Base-by-base conservation (phyloP, 1,284 basidiomycete genomes). In the Ustilago shanxiensis region DNA sequence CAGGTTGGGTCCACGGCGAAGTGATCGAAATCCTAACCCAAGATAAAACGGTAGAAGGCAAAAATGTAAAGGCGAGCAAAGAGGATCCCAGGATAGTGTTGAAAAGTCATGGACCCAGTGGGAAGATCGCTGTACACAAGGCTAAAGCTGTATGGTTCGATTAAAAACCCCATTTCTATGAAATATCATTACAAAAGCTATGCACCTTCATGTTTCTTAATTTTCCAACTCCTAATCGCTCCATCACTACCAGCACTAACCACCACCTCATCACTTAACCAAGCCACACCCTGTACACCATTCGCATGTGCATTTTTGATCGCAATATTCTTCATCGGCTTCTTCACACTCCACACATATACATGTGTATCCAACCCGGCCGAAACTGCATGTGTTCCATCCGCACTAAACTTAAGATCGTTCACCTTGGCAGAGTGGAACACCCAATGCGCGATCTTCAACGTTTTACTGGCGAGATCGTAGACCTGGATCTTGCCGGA, bases 341-440 rank as follows among this genome's bases (percentile, higher is more conserved):
- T 92, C 65, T 89, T 89, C 41, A 94, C 90, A 78, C 91, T 92
- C 92, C 94, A 98, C 44, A 98, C 88, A 85, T 95, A 97, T 9
- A 97, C 91, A 81, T 94, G 91, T 29, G 95, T 96, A 85, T 99
- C 96, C 31, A 76, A 41, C 22, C 64, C 59, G 29, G 73, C 73
- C 49, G 68, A 73, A 2, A 92, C 94, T 68, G 93, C 90, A 79
- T 95, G 90, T 79, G 89, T 88, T 3, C 91, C 91, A 80, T 93
- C 91, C 1, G 90, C 85, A 2, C 92, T 92, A 90, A 93, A 98
- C 0, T 90, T 88, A 16, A 98, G 89, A 18, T 92, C 90, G 78
- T 92, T 90, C 67, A 98, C 90, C 22, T 94, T 91, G 0, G 90
- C 93, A 3, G 91, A 90, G 87, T 99, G 96, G 88, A 92, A 92